A percentile compares a stretch with the other conserved stretches of the same genome.
These are phyloP conservation scores for Noccaea caerulescens DNA, from an alignment of 345 rosid species.

Conservation along the genomic window DNA sequence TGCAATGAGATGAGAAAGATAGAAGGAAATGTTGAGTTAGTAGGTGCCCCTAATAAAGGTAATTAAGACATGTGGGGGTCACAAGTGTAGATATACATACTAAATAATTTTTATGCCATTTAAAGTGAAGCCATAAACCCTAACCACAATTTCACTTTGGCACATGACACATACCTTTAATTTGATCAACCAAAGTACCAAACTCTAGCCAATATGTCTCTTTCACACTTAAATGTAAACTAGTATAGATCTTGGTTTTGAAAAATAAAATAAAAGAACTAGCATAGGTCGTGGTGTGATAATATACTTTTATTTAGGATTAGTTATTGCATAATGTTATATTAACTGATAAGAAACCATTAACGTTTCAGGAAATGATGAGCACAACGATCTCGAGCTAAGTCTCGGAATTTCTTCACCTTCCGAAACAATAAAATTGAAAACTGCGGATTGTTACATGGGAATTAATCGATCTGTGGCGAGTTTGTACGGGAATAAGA, in stretches of 20 bases:
- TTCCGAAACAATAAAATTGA: constrained; percentile 16
- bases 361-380: constrained; percentile 35
- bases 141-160: neutral
- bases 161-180: neutral
- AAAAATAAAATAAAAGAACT: no score
- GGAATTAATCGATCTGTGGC: neutral
- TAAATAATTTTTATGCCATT: neutral
- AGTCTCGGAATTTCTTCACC: constrained; percentile 70
- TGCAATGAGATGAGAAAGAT: constrained; percentile 62
- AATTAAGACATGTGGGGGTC: constrained; percentile 17
- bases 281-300: no score
- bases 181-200: neutral
- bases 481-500: neutral
- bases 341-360: neutral
- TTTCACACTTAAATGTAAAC: neutral
- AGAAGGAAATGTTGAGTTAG: constrained; percentile 53
- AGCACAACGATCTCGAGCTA: constrained; percentile 58
- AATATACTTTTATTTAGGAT: neutral
- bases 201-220: neutral
- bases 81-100: neutral
- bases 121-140: constrained; percentile 12
- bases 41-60: constrained; percentile 61
- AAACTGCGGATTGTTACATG: neutral
- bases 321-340: neutral
- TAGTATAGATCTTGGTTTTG: neutral